A percentile compares a stretch with the other conserved stretches of the same genome.
phyloP scores from a whole-genome alignment of 495 filamentous ascomycete species.

The Talaromyces liani region DNA sequence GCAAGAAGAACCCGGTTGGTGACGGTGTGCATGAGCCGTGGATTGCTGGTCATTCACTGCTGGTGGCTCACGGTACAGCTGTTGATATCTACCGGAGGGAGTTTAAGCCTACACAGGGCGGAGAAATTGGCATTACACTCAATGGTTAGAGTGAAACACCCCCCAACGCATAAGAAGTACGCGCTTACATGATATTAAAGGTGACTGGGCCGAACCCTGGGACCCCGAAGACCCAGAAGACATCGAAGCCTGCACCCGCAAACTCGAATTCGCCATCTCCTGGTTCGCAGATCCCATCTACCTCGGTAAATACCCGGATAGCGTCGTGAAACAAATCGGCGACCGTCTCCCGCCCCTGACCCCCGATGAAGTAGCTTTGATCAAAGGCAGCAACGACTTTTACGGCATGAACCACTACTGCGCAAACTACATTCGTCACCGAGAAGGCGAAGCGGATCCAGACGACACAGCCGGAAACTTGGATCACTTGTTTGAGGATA shows the following conservation, averaged over 20 bases:
- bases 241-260: slow-evolving; percentile 42
- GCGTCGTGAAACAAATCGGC: slow-evolving; percentile 67
- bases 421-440: slow-evolving; percentile 72
- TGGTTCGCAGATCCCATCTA: slow-evolving; percentile 69
- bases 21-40: slow-evolving; percentile 43
- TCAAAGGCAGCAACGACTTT: slow-evolving; percentile 72
- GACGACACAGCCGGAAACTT: slow-evolving; percentile 68
- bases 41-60: slow-evolving; percentile 42
- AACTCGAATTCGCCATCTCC: slow-evolving; percentile 48
- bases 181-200: slow-evolving; percentile 17
- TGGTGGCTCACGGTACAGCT: slow-evolving; percentile 42
- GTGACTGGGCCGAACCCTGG: slow-evolving; percentile 56
- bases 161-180: background rate
- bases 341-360: slow-evolving; percentile 60
- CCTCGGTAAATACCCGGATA: slow-evolving; percentile 67
- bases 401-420: slow-evolving; percentile 86
- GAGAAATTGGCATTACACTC: slow-evolving; percentile 47
- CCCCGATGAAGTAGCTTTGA: slow-evolving; percentile 54
- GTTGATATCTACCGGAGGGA: slow-evolving; percentile 47
- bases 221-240: slow-evolving; percentile 42
- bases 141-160: slow-evolving; percentile 30
- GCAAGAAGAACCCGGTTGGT: slow-evolving; percentile 38
- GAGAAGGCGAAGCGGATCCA: slow-evolving; percentile 44
- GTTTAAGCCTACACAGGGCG: slow-evolving; percentile 38
- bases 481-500: slow-evolving; percentile 58